Evolutionary conservation across 306 rosid species (phyloP).

Genomic region (Cucumis cinereus): DNA sequence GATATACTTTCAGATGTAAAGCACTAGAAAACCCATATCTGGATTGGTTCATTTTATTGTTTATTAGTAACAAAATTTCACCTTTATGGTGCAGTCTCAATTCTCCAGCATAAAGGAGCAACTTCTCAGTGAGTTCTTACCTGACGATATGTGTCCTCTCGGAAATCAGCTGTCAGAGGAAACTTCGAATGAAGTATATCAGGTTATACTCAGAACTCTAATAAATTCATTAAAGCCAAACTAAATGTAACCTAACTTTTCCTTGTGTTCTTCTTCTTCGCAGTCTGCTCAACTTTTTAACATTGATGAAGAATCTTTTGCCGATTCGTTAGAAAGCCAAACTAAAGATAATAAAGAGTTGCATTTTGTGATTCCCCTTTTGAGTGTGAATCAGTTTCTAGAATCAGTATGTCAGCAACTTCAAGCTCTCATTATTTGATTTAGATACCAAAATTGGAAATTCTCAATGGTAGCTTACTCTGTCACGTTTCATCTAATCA

Average conservation of each 20-base stretch:
- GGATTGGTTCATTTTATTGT: neutral
- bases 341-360: constrained; percentile 22
- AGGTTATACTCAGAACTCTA: constrained; percentile 15
- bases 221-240: constrained; percentile 18
- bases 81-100: constrained; percentile 38
- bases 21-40: neutral
- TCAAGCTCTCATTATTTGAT: constrained; percentile 8
- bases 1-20: constrained; percentile 47
- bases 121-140: constrained; percentile 51
- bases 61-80: neutral
- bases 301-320: constrained; percentile 42
- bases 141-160: constrained; percentile 47
- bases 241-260: neutral
- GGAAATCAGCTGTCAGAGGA: constrained; percentile 44
- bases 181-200: constrained; percentile 22
- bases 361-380: constrained; percentile 34
- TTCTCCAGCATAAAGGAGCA: constrained; percentile 39
- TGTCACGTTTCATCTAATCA: constrained; percentile 15
- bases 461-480: neutral
- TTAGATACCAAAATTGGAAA: neutral
- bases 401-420: constrained; percentile 63
- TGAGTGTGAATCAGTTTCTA: constrained; percentile 73
- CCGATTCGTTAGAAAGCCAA: constrained; percentile 46
- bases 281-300: constrained; percentile 39
- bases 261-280: neutral